Conservation (phyloP, 768 basidiomycete genomes). For the Amanita molliuscula region DNA sequence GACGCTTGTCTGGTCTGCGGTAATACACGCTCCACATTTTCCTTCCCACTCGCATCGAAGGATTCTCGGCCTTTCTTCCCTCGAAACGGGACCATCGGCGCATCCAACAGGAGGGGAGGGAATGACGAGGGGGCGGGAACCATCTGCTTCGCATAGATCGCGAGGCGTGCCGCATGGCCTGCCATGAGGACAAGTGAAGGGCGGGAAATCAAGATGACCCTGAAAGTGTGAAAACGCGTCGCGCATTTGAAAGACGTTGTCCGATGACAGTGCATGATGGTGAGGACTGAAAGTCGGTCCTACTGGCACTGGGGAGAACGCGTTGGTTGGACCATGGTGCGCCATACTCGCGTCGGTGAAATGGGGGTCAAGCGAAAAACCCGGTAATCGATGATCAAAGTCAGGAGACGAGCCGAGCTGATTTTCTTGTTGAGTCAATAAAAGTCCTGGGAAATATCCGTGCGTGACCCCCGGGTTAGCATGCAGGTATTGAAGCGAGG, state of each 20-base stretch:
- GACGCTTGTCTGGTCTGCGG: background rate
- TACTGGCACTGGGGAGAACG: background rate
- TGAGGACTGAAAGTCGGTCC: background rate
- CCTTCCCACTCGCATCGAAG: constrained; percentile 1
- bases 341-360: no score
- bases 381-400: no score
- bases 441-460: no score
- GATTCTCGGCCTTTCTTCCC: background rate
- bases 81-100: background rate
- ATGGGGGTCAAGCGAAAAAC: no score
- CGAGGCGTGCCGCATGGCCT: background rate
- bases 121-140: background rate
- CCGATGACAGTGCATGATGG: background rate
- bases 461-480: no score
- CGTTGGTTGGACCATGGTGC: background rate
- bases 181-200: background rate
- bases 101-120: background rate
- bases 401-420: no score
- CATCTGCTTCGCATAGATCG: background rate
- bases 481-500: no score
- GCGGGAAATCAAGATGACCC: background rate
- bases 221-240: background rate
- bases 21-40: background rate
- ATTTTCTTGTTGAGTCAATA: no score
- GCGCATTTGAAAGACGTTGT: background rate